Evolutionary conservation across 2,329 filamentous ascomycete species (phyloP).

Genomic region (Xylariales sp.): DNA sequence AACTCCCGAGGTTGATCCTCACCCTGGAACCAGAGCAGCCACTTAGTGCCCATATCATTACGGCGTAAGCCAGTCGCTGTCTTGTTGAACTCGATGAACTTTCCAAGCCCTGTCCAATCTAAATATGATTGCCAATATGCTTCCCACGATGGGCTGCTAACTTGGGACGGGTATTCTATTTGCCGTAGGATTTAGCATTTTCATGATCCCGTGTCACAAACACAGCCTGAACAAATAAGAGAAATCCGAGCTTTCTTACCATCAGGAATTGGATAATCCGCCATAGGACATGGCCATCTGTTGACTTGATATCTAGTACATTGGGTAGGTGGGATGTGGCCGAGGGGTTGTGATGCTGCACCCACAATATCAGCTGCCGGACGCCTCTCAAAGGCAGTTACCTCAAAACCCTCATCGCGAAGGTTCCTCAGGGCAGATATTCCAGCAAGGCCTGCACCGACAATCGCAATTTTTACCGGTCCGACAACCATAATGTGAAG

Average conservation of each 20-base stretch:
- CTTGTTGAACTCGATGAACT: slow-evolving; percentile 6
- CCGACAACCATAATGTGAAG: background rate
- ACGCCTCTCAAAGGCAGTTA: slow-evolving; percentile 1
- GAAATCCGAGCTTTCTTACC: background rate
- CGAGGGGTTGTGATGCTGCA: background rate
- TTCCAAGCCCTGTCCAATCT: background rate
- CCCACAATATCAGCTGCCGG: background rate
- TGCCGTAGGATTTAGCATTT: background rate
- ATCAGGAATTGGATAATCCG: slow-evolving; percentile 3
- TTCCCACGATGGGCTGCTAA: background rate
- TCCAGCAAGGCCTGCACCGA: slow-evolving; percentile 1
- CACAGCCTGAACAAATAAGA: background rate
- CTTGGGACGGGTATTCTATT: slow-evolving; percentile 1
- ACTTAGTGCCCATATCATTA: slow-evolving; percentile 1
- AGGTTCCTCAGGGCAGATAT: background rate
- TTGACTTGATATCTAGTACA: slow-evolving; percentile 2
- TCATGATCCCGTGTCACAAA: background rate
- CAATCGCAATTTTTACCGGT: slow-evolving; percentile 1
- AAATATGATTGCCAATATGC: slow-evolving; percentile 2
- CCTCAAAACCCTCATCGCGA: slow-evolving; percentile 3
- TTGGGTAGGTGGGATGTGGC: background rate
- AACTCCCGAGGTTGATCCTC: slow-evolving; percentile 3
- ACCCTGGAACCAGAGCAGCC: background rate
- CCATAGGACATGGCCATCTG: slow-evolving; percentile 1
- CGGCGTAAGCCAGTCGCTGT: background rate